Conservation (phyloP, 208 protist species). For the Phytomonas francai region DNA sequence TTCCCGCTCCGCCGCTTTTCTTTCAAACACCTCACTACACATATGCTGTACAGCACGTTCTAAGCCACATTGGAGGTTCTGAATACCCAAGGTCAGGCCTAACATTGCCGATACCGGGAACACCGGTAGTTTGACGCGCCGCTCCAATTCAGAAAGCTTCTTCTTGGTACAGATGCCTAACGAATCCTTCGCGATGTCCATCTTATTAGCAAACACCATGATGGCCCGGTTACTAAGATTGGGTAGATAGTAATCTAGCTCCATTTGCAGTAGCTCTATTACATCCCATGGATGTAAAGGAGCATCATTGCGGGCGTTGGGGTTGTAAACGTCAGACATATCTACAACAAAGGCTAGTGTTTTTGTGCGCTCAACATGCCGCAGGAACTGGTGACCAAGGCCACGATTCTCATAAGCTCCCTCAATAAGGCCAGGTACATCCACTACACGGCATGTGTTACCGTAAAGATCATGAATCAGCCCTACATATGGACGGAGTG, state of each 20-base stretch:
- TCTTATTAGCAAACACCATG: constrained; percentile 89
- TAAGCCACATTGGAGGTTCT: constrained; percentile 46
- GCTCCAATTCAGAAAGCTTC: constrained; percentile 65
- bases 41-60: constrained; percentile 54
- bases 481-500: constrained; percentile 85
- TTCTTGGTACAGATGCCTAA: constrained; percentile 25
- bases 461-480: constrained; percentile 78
- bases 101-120: constrained; percentile 86
- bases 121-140: constrained; percentile 56
- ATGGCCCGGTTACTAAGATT: constrained; percentile 58
- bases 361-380: constrained; percentile 87
- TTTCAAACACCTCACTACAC: constrained; percentile 56
- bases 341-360: constrained; percentile 86
- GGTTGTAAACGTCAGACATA: constrained; percentile 68
- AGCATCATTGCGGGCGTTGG: constrained; percentile 10
- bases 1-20: constrained; percentile 32
- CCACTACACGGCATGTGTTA: constrained; percentile 76
- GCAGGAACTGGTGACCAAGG: constrained; percentile 87
- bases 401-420: constrained; percentile 86
- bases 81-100: constrained; percentile 46
- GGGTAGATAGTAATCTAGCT: constrained; percentile 85
- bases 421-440: constrained; percentile 89
- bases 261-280: constrained; percentile 54
- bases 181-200: constrained; percentile 70
- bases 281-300: constrained; percentile 80